Conservation (phyloP, 129 eudicot species). For the Saussurea involucrata region DNA sequence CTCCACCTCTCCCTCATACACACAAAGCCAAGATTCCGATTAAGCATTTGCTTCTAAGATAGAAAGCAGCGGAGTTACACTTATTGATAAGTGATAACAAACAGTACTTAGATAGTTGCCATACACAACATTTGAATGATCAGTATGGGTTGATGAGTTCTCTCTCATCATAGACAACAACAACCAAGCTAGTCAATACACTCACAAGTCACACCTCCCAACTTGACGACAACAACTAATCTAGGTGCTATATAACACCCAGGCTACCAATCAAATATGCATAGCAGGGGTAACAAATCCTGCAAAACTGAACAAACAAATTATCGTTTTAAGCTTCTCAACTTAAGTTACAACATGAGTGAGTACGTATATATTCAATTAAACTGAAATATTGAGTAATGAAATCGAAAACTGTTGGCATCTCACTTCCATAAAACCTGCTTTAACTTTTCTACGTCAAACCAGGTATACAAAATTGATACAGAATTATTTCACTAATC, state of each 20-base stretch:
- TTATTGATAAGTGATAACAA: background rate
- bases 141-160: background rate
- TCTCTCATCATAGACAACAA: conserved; percentile 3
- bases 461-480: background rate
- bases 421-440: background rate
- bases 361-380: background rate
- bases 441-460: background rate
- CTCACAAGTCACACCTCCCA: background rate
- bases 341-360: background rate
- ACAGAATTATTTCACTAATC: background rate
- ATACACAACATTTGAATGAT: background rate
- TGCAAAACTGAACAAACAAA: background rate
- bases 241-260: background rate
- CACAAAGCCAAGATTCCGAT: background rate
- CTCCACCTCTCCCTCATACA: background rate
- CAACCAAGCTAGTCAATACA: background rate
- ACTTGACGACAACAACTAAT: background rate
- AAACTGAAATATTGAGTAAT: background rate
- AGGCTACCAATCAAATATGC: conserved; percentile 2
- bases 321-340: background rate
- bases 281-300: background rate
- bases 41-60: background rate
- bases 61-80: background rate
- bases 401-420: background rate
- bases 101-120: background rate